Base-by-base conservation (phyloP, 768 basidiomycete genomes). In the Ramaria rubella region DNA sequence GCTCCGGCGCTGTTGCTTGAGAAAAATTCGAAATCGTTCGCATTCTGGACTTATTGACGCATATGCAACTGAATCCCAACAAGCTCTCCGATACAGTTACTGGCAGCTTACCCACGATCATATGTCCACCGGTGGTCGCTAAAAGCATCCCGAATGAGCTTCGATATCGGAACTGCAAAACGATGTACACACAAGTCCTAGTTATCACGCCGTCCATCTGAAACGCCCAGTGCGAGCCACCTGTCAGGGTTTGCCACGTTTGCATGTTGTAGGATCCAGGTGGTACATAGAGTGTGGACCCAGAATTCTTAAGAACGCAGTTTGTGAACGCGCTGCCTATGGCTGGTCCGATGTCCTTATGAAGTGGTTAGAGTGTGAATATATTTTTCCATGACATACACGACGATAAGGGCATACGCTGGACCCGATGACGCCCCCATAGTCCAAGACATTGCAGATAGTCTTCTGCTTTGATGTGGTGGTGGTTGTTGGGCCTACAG, bases 11-110 rank as follows among this genome's bases (percentile, higher is more conserved):
- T 65, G 45, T 62, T 69, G 42, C 63, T 62, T 24, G 66, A 67
- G 55, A 60, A 69, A 50, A 69, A 62, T 55, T 69, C 68, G 50
- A 69, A 68, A 60, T 69, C 67, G 42, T 64, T 60, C 27, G 68
- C 64, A 49, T 68, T 67, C 36, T 65, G 45, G 21, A 69, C 62
- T 38, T 11, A n/a, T n/a, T n/a, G n/a, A n/a, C n/a, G n/a, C n/a
- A 38, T 38, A 11, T 38, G 36, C 11, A 11, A n/a, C 36, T 11
- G 11, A 38, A 38, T 38, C n/a, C 36, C 11, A n/a, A 38, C 36
- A 11, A 38, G n/a, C 36, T 38, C 11, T 11, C 11, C 36, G 11
- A 38, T 38, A 38, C n/a, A 38, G n/a, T 38, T 38, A n/a, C n/a
- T 11, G 36, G n/a, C 11, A 11, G 36, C 36, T 11, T 11, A 38